Percentiles rank a stretch among this genome's conserved stretches.
Evolutionary conservation across 2,329 filamentous ascomycete genomes (phyloP).

Genomic region (Clathrospora elynae): DNA sequence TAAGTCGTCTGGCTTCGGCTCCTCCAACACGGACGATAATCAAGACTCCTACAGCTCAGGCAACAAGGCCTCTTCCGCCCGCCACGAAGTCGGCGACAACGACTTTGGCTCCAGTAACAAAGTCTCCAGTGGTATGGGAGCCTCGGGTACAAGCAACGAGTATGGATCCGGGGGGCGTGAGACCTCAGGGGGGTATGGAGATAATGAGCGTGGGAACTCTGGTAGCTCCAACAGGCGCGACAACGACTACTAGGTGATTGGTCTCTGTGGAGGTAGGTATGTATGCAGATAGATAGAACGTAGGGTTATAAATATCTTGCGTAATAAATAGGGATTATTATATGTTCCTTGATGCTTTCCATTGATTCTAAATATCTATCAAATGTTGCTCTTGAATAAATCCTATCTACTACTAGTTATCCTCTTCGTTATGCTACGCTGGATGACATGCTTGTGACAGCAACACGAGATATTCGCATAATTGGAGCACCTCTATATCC

Average conservation of each 20-base stretch:
- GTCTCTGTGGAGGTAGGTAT: not conserved
- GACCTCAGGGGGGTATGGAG: constrained; percentile 1
- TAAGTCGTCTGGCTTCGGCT: constrained; percentile 6
- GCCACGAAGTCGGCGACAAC: not conserved
- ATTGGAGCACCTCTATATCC: no score
- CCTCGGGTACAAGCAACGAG: constrained; percentile 1
- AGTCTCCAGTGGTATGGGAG: constrained; percentile 6
- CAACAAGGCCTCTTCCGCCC: constrained; percentile 2
- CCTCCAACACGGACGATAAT: constrained; percentile 2
- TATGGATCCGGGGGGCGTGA: constrained; percentile 9
- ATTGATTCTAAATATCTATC: no score
- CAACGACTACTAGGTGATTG: constrained; percentile 14
- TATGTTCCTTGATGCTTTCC: no score
- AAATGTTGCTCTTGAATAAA: no score
- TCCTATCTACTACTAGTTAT: no score
- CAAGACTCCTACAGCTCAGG: constrained; percentile 6
- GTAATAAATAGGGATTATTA: no score
- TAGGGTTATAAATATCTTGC: no score
- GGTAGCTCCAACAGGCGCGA: constrained; percentile 9
- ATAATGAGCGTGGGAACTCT: no score
- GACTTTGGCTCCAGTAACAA: not conserved
- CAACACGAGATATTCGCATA: no score
- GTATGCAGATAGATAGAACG: not conserved
- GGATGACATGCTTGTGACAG: no score
- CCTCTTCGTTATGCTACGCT: no score